Conservation (phyloP, 2,329 filamentous ascomycete species). For the Monilinia fructicola region DNA sequence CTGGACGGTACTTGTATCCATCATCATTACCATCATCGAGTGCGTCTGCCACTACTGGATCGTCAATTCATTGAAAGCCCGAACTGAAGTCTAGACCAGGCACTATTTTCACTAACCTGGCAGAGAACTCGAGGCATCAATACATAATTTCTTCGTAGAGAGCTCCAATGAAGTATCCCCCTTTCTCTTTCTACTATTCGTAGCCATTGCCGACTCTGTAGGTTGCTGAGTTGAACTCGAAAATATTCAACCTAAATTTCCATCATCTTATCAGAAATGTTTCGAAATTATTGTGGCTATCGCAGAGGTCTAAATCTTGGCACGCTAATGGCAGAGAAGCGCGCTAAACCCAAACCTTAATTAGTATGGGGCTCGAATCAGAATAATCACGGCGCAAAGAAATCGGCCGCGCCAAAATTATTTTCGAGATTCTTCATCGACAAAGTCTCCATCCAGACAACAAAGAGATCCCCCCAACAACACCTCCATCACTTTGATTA, state of each 20-base stretch:
- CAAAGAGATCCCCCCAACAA: constrained; percentile 17
- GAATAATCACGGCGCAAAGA: constrained; percentile 22
- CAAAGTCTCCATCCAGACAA: constrained; percentile 1
- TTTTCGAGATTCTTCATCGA: constrained; percentile 26
- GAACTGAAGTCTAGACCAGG: constrained; percentile 26
- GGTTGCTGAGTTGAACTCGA: constrained; percentile 14
- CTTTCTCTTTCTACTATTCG: constrained; percentile 32
- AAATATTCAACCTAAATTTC: neutral
- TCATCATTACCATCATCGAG: constrained; percentile 44
- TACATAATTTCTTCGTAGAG: constrained; percentile 31
- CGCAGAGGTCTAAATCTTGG: constrained; percentile 27
- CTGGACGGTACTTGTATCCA: constrained; percentile 42
- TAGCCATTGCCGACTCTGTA: constrained; percentile 31
- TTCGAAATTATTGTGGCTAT: constrained; percentile 26
- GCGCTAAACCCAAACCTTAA: constrained; percentile 32
- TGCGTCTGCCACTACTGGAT: constrained; percentile 37
- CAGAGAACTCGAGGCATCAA: constrained; percentile 26
- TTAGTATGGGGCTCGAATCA: constrained; percentile 23
- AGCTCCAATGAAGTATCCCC: constrained; percentile 26
- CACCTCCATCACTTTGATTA: neutral
- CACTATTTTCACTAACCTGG: constrained; percentile 19
- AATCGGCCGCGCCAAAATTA: constrained; percentile 30
- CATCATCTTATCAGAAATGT: constrained; percentile 23
- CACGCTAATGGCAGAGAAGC: constrained; percentile 29
- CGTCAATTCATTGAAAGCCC: constrained; percentile 11